Evolutionary conservation across 148 eudicot species (phyloP), one percentile per base, ranked within the genome.

Genomic region (Cornus florida): DNA sequence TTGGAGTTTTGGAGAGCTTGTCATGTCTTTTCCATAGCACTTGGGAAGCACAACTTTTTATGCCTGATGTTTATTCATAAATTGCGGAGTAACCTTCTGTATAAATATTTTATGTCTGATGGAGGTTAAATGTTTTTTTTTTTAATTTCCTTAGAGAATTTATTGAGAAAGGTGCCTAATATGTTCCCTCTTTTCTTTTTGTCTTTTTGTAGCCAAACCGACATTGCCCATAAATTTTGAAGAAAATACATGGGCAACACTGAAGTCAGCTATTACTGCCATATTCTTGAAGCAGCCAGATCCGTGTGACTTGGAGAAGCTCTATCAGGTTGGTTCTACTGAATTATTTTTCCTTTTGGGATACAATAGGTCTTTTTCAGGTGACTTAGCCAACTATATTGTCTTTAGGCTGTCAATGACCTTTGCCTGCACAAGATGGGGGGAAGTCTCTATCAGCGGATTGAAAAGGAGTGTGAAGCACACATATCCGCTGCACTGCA

Each of bases 381-480:
- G 2, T 53, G 19, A 57, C 71, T 73, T 50, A 22, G 22, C 12
- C 56, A 31, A 60, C n/a, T 67, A 59, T 79, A 2, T 69, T 41
- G 65, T 81, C 76, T 10, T 46, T 83, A 96, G 99, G 99, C 97
- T 81, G 98, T 96, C 72, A 91, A 91, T 84, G 95, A 93, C 84
- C 94, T 96, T 78, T 93, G 97, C 85, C 86, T 91, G 73, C 93
- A 91, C 88, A 96, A 96, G 80, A 87, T 96, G 99, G 98, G 92
- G 57, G 95, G 92, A 83, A 92, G 85, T 84, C 98, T 96, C 33
- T 96, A 96, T 87, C 92, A 91, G 69, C 86, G 92, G 74, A 96
- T 96, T 69, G 97, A 91, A 82, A 93, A 88, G 77, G 97, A 91
- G 85, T 92, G 97, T 82, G 99, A 96, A 83, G 84, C 86, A 75